A percentile compares a stretch with the other conserved stretches of the same genome.
phyloP scores from a whole-genome alignment of 164 flowering plant genomes.

The Stephania cephalantha region DNA sequence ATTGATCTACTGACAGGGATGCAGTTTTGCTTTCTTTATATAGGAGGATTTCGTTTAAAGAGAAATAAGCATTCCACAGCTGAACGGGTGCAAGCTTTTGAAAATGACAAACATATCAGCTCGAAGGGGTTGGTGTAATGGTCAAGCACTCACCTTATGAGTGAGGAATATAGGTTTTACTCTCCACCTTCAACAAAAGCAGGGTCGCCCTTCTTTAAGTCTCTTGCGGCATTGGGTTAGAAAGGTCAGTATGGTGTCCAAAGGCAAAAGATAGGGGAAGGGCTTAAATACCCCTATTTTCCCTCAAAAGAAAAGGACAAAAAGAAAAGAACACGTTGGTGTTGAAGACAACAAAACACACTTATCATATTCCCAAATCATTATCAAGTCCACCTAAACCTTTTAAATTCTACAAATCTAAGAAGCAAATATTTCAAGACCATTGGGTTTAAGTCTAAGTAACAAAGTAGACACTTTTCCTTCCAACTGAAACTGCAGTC shows the following conservation, averaged over 20 bases:
- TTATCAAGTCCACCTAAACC: background rate
- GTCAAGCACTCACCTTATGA: too few species aligned
- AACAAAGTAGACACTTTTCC: background rate
- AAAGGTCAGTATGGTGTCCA: too few species aligned
- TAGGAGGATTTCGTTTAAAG: background rate
- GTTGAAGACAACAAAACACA: background rate
- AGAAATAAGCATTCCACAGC: background rate
- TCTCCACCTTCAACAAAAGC: too few species aligned
- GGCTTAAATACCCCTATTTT: too few species aligned
- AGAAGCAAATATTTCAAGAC: background rate
- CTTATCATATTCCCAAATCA: background rate
- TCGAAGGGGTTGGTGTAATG: too few species aligned
- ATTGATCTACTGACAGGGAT: background rate
- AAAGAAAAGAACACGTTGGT: background rate
- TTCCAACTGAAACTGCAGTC: background rate
- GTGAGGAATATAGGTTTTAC: too few species aligned
- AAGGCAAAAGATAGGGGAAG: too few species aligned
- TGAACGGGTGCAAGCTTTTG: background rate
- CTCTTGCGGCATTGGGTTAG: too few species aligned
- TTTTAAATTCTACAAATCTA: background rate
- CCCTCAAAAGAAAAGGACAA: too few species aligned
- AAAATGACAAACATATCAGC: background rate
- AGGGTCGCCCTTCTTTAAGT: too few species aligned
- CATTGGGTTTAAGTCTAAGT: background rate
- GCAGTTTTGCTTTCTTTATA: background rate